Percentiles rank a stretch among this genome's conserved stretches.
phyloP scores from a whole-genome alignment of 2,329 filamentous ascomycete genomes.

The Stagonosporopsis chrysanthemi region DNA sequence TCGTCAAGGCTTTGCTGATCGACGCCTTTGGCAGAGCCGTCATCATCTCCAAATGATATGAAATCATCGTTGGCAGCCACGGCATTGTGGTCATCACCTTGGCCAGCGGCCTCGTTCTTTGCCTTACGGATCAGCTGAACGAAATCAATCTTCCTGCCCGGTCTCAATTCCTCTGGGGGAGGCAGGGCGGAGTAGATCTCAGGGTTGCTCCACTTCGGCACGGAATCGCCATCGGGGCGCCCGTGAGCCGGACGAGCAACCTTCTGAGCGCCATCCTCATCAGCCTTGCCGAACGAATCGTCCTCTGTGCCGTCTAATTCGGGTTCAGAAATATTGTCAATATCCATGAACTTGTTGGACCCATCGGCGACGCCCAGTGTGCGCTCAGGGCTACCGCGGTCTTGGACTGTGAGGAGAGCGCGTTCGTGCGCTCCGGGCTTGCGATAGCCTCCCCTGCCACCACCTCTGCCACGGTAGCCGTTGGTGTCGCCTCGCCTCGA shows the following conservation, averaged over 20 bases:
- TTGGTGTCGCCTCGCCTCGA: constrained; percentile 31
- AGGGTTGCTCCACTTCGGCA: constrained; percentile 92
- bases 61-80: constrained; percentile 73
- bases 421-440: constrained; percentile 53
- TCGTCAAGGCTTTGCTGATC: constrained; percentile 31
- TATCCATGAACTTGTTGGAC: constrained; percentile 50
- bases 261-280: constrained; percentile 36
- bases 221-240: constrained; percentile 43
- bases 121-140: constrained; percentile 93
- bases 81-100: constrained; percentile 61
- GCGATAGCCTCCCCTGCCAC: constrained; percentile 29
- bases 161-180: constrained; percentile 71
- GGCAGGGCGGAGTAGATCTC: constrained; percentile 91
- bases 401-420: constrained; percentile 52
- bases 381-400: constrained; percentile 55
- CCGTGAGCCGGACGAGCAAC: constrained; percentile 26
- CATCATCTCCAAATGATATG: constrained; percentile 80
- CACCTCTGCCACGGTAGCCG: constrained; percentile 18
- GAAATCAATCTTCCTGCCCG: constrained; percentile 81
- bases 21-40: constrained; percentile 55
- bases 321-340: constrained; percentile 52
- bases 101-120: constrained; percentile 65
- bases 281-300: constrained; percentile 33
- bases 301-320: constrained; percentile 46
- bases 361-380: constrained; percentile 54